phyloP scores from a whole-genome alignment of 2,329 filamentous ascomycete genomes.

The Fusarium brevicatenulatum region DNA sequence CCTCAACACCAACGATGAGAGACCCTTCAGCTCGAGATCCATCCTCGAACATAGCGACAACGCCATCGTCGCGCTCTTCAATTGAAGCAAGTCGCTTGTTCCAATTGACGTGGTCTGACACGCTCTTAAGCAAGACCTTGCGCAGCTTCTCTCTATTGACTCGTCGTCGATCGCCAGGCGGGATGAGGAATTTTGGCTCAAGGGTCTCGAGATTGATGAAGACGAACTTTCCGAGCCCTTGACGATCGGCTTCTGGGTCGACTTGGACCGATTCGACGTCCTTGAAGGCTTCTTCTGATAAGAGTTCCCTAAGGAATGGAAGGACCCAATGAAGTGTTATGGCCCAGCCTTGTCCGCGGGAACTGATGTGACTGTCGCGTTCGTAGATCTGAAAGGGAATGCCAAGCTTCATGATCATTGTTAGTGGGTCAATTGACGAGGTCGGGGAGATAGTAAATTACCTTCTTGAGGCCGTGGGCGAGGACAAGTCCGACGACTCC shows the following conservation, averaged over 20 bases:
- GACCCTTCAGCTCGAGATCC: background rate
- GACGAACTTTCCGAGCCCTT: slow-evolving; percentile 9
- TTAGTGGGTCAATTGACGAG: background rate
- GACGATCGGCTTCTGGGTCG: slow-evolving; percentile 3
- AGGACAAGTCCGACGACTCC: slow-evolving; percentile 14
- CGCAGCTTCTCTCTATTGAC: slow-evolving; percentile 12
- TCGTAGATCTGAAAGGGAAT: slow-evolving; percentile 8
- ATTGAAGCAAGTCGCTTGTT: slow-evolving; percentile 4
- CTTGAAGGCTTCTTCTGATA: background rate
- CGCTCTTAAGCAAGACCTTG: background rate
- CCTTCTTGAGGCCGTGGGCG: slow-evolving; percentile 8
- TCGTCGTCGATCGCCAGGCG: background rate
- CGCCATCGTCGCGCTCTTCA: background rate
- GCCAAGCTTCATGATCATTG: background rate
- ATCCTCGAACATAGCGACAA: background rate
- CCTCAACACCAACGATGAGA: slow-evolving; percentile 4
- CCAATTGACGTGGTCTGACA: background rate
- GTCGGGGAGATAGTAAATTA: background rate
- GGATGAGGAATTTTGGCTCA: slow-evolving; percentile 5
- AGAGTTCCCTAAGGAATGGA: background rate
- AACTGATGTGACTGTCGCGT: background rate
- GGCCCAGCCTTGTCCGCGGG: slow-evolving; percentile 9
- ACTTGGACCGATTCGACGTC: slow-evolving; percentile 5
- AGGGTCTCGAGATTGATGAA: slow-evolving; percentile 7
- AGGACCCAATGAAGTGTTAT: slow-evolving; percentile 18